These are phyloP conservation scores for Dictyostelium purpureum DNA, from an alignment of 78 protist species.

Conservation along the genomic window DNA sequence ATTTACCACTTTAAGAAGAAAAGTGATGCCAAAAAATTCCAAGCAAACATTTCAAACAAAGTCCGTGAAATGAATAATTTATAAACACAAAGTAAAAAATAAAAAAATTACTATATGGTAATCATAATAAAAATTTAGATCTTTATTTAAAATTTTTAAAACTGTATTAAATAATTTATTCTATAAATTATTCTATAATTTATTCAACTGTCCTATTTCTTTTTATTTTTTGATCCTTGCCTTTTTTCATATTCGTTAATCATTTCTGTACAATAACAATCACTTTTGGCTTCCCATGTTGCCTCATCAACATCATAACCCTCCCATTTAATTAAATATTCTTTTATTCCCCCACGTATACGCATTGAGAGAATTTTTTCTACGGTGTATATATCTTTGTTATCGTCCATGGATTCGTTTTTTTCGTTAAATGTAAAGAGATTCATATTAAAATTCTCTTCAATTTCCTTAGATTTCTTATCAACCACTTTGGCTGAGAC, in stretches of 20 bases:
- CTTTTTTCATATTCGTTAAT: constrained; percentile 15
- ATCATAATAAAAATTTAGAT: too few relatives aligned
- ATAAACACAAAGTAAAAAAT: too few relatives aligned
- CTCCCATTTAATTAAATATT: constrained; percentile 68
- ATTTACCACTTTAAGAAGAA: neutral
- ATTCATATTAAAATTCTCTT: neutral
- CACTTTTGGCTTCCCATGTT: constrained; percentile 32
- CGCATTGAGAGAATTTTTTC: constrained; percentile 15
- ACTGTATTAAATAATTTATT: too few relatives aligned
- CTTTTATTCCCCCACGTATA: neutral
- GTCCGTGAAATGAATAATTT: neutral
- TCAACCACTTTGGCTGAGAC: neutral
- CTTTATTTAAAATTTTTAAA: too few relatives aligned
- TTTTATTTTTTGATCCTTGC: neutral
- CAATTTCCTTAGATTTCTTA: neutral
- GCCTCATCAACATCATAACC: constrained; percentile 2
- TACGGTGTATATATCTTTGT: constrained; percentile 8
- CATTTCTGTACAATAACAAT: constrained; percentile 23
- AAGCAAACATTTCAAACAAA: neutral
- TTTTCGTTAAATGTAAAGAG: too few relatives aligned
- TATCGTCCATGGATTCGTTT: neutral
- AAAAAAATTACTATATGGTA: too few relatives aligned
- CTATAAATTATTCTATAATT: too few relatives aligned
- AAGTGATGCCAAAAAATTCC: neutral
- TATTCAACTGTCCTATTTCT: too few relatives aligned